phyloP scores from a whole-genome alignment of 75 land plant species.

The Selaginella tamariscina region DNA sequence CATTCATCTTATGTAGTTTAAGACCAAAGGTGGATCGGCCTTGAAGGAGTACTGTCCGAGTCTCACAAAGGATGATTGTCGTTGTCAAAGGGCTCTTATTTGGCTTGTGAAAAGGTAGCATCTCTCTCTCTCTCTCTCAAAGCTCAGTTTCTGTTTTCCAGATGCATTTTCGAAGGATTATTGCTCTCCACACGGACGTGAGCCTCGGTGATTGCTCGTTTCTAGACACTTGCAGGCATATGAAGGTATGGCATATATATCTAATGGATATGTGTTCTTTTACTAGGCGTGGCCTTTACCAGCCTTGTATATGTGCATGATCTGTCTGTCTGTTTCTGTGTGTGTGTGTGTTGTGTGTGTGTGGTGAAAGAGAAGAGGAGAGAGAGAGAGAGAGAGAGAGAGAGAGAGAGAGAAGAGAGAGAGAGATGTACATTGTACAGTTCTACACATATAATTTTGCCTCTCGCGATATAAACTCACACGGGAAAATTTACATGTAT shows the following conservation, averaged over 20 bases:
- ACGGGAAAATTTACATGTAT: no score
- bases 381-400: no score
- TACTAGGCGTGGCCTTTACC: no score
- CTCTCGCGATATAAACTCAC: no score
- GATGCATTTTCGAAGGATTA: conserved; percentile 93
- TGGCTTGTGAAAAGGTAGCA: conserved; percentile 86
- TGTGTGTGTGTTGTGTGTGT: no score
- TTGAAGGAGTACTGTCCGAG: conserved; percentile 77
- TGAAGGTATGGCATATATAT: conserved; percentile 49
- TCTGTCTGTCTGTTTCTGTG: no score
- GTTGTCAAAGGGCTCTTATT: conserved; percentile 51
- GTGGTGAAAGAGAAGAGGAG: no score
- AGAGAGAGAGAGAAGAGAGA: no score
- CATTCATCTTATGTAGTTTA: conserved; percentile 44
- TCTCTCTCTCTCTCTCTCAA: background rate
- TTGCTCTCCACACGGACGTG: conserved; percentile 86
- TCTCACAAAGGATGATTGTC: conserved; percentile 91
- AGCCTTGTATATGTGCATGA: no score
- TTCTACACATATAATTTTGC: no score
- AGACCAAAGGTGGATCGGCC: conserved; percentile 87
- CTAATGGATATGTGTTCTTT: background rate
- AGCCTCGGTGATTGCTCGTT: conserved; percentile 95
- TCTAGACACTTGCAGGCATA: conserved; percentile 91
- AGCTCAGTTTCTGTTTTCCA: conserved; percentile 18
- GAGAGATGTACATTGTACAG: no score